Conservation (phyloP, 495 filamentous ascomycete genomes). For the Hypoxylon fragiforme region DNA sequence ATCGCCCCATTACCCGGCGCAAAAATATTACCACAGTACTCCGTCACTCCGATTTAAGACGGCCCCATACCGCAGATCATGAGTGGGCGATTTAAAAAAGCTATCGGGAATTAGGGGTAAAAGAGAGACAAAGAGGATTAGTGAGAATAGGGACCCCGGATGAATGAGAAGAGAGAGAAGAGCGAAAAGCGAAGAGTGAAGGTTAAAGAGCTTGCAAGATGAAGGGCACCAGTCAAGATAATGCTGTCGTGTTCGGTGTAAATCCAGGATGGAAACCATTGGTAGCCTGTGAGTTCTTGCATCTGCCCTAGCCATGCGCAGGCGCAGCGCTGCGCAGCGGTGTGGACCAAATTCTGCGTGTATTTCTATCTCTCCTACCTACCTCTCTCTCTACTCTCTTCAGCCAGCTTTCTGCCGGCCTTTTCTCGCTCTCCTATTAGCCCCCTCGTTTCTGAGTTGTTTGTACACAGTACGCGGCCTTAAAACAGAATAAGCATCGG, state of each 20-base stretch:
- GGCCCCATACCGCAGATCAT: conserved; percentile 3
- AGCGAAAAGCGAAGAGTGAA: no score
- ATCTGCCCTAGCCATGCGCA: conserved; percentile 15
- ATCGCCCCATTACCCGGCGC: conserved; percentile 1
- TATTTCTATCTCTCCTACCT: conserved; percentile 12
- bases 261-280: conserved; percentile 23
- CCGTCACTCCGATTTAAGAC: conserved; percentile 16
- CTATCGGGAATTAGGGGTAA: neutral
- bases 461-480: conserved; percentile 29
- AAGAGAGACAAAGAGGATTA: no score
- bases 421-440: conserved; percentile 6
- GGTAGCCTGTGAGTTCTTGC: conserved; percentile 18
- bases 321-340: conserved; percentile 18
- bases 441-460: conserved; percentile 8
- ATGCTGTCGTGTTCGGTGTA: conserved; percentile 36
- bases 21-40: conserved; percentile 8
- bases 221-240: conserved; percentile 21
- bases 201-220: conserved; percentile 7
- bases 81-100: conserved; percentile 1
- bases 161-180: no score
- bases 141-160: neutral
- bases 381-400: conserved; percentile 6
- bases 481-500: conserved; percentile 23
- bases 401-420: no score
- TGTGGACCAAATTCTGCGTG: conserved; percentile 23